Evolutionary conservation across 805 yeast species (phyloP).

Genomic region (Brettanomyces custersianus): DNA sequence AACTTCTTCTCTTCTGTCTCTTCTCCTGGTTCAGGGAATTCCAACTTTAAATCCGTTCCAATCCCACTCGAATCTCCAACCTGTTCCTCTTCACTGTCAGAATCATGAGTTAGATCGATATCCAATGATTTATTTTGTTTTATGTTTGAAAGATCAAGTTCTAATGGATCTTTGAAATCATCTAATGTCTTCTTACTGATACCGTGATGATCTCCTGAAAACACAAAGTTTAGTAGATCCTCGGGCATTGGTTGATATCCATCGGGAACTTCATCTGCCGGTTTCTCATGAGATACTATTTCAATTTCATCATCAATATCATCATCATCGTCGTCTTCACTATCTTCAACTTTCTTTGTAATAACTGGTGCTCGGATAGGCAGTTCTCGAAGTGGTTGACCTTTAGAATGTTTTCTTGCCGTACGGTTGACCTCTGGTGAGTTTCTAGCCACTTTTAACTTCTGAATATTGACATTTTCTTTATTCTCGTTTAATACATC

Average conservation of each 20-base stretch:
- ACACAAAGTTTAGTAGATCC: slow-evolving; percentile 20
- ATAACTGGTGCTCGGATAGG: slow-evolving; percentile 3
- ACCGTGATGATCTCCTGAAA: slow-evolving; percentile 5
- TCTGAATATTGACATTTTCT: slow-evolving; percentile 7
- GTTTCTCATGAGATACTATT: slow-evolving; percentile 29
- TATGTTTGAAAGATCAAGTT: slow-evolving; percentile 14
- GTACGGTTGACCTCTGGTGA: slow-evolving; percentile 13
- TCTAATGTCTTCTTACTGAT: slow-evolving; percentile 3
- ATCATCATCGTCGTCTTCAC: slow-evolving; percentile 9
- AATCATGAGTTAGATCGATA: slow-evolving; percentile 7
- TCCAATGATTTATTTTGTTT: slow-evolving; percentile 5
- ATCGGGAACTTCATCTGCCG: slow-evolving; percentile 29
- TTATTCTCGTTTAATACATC: slow-evolving; percentile 1
- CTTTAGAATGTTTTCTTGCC: background rate
- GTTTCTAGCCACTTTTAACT: slow-evolving; percentile 26
- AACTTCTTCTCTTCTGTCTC: slow-evolving; percentile 14
- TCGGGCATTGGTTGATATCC: slow-evolving; percentile 36
- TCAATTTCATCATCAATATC: slow-evolving; percentile 38
- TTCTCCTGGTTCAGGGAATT: slow-evolving; percentile 19
- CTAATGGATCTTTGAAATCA: slow-evolving; percentile 16
- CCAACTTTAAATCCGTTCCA: slow-evolving; percentile 14
- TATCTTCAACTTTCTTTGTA: slow-evolving; percentile 4
- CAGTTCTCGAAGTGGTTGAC: background rate
- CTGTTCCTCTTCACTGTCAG: slow-evolving; percentile 1
- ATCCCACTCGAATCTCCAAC: slow-evolving; percentile 4